A percentile compares a stretch with the other conserved stretches of the same genome.
Conservation (phyloP, 2,329 filamentous ascomycete genomes). For the Ambrosiella cleistominuta region DNA sequence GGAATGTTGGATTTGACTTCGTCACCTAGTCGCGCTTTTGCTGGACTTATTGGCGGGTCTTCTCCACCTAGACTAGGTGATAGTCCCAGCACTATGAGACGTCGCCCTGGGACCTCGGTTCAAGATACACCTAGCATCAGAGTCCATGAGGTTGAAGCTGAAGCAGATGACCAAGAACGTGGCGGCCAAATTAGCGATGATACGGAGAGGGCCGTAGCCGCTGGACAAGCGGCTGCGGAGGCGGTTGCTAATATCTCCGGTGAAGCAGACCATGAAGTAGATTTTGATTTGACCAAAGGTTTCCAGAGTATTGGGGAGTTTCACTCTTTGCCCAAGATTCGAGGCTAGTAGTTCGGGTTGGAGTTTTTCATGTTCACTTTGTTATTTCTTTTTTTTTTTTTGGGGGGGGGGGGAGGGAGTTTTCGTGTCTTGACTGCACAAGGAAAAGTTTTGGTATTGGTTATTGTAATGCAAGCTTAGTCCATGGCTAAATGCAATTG, state of each 20-base stretch:
- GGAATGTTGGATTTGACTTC: slow-evolving; percentile 32
- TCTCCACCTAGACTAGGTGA: slow-evolving; percentile 5
- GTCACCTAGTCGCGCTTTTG: slow-evolving; percentile 35
- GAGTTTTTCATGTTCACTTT: not conserved
- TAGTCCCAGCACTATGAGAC: slow-evolving; percentile 17
- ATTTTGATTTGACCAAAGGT: slow-evolving; percentile 43
- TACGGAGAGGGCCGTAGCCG: slow-evolving; percentile 9
- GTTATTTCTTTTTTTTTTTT: too few species aligned
- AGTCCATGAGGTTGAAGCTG: slow-evolving; percentile 13
- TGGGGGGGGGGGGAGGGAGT: too few species aligned
- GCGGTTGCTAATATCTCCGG: slow-evolving; percentile 10
- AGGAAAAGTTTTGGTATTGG: too few species aligned
- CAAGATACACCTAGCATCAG: too few species aligned
- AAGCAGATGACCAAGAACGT: slow-evolving; percentile 16
- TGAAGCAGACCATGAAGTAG: slow-evolving; percentile 22
- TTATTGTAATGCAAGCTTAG: too few species aligned
- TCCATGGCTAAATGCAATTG: too few species aligned
- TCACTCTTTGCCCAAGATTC: slow-evolving; percentile 33
- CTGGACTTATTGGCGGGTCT: not conserved
- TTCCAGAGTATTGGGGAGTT: slow-evolving; percentile 49
- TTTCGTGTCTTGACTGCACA: too few species aligned
- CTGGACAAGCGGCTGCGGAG: slow-evolving; percentile 12
- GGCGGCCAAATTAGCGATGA: slow-evolving; percentile 16
- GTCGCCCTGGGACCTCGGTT: not conserved
- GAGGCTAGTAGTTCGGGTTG: slow-evolving; percentile 20